phyloP scores from a whole-genome alignment of 768 basidiomycete species.

The Mycena capillaripes region DNA sequence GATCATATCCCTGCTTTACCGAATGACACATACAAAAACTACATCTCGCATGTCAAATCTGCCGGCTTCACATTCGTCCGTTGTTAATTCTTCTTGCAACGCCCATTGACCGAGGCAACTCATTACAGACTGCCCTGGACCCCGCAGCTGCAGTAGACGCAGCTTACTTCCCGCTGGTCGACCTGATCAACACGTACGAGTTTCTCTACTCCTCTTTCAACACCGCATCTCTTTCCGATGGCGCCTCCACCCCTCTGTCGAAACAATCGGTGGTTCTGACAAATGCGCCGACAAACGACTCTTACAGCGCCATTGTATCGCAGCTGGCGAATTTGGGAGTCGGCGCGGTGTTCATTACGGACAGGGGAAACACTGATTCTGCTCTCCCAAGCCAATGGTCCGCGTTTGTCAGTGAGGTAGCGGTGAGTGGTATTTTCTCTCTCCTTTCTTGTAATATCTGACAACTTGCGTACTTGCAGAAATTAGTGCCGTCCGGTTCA shows the following conservation, averaged over 20 bases:
- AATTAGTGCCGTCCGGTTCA: not conserved
- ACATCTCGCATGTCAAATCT: not conserved
- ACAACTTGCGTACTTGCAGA: no score
- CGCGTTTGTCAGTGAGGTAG: not conserved
- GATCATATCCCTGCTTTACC: not conserved
- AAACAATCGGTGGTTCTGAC: not conserved
- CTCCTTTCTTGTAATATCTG: no score
- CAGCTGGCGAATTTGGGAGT: not conserved
- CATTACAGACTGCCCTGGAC: not conserved
- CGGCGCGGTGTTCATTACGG: not conserved
- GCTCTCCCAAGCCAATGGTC: not conserved
- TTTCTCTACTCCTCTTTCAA: not conserved
- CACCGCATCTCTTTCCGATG: not conserved
- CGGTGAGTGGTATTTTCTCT: not conserved
- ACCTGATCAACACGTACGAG: constrained; percentile 17
- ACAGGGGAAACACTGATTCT: constrained; percentile 20
- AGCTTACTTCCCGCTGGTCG: not conserved
- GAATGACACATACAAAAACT: not conserved
- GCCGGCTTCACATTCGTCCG: not conserved
- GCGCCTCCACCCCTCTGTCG: not conserved
- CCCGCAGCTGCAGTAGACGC: not conserved
- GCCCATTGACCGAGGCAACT: not conserved
- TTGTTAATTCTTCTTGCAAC: not conserved
- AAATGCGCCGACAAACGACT: constrained; percentile 1
- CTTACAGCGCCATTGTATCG: not conserved